These are phyloP conservation scores for Penicillium sp. DNA, from an alignment of 2,329 filamentous ascomycete species.

Conservation along the genomic window DNA sequence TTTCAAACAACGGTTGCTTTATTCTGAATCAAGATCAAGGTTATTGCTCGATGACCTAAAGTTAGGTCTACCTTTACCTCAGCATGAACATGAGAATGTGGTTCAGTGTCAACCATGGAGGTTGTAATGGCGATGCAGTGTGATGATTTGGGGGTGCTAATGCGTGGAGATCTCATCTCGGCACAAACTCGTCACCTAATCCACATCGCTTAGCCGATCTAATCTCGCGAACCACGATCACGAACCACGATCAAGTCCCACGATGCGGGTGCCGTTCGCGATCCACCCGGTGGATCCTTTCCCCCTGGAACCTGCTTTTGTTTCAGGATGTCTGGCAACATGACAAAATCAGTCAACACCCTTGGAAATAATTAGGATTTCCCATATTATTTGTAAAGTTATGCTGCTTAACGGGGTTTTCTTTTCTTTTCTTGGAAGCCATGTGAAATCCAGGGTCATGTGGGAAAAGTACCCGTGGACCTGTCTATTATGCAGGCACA, in stretches of 20 bases:
- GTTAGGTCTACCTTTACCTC: not conserved
- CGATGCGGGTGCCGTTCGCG: not conserved
- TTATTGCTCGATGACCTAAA: not conserved
- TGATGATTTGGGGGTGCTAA: not conserved
- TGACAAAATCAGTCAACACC: not conserved
- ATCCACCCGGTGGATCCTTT: not conserved
- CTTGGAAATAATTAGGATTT: not conserved
- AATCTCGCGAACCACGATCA: not conserved
- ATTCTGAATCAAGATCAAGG: not conserved
- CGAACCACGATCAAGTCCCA: not conserved
- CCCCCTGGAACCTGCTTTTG: not conserved
- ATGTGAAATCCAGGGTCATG: too few species aligned
- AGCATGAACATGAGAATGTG: not conserved
- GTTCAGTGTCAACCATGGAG: too few species aligned
- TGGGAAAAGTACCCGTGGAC: too few species aligned
- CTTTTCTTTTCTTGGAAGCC: too few species aligned
- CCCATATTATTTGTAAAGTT: not conserved
- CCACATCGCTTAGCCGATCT: not conserved
- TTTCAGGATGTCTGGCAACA: not conserved
- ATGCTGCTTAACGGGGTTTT: not conserved
- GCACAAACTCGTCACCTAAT: not conserved
- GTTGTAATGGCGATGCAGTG: too few species aligned
- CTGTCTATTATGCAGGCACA: too few species aligned
- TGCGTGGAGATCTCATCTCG: not conserved
- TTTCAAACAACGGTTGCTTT: not conserved